Evolutionary conservation across 352 stramenopile species (phyloP).

Genomic region (Peronospora belbahrii): DNA sequence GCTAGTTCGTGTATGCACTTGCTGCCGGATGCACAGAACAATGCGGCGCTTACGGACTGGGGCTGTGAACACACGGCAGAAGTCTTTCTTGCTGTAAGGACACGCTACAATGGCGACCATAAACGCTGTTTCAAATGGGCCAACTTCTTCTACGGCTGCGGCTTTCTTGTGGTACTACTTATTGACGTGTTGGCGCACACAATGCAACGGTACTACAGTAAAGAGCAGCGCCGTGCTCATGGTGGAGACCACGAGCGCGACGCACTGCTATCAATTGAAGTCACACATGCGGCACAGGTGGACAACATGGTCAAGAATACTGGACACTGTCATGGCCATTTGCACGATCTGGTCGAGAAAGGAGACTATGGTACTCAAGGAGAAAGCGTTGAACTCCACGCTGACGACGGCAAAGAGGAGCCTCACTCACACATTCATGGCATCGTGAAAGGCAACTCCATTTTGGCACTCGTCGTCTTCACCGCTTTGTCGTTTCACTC

Average conservation of each 20-base stretch:
- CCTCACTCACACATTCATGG: constrained; percentile 53
- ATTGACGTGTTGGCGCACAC: constrained; percentile 64
- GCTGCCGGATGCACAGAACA: constrained; percentile 65
- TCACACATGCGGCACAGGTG: constrained; percentile 9
- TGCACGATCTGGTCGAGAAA: constrained; percentile 11
- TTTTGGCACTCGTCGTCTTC: constrained; percentile 71
- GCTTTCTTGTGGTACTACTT: constrained; percentile 69
- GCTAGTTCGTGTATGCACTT: constrained; percentile 72
- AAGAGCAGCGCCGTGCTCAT: constrained; percentile 14
- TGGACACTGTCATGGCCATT: constrained; percentile 5
- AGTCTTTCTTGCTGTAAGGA: constrained; percentile 27
- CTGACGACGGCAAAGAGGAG: constrained; percentile 13
- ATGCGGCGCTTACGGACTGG: constrained; percentile 40
- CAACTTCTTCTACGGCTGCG: constrained; percentile 74
- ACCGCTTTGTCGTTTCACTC: constrained; percentile 78
- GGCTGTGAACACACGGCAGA: constrained; percentile 37
- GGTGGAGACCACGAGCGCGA: constrained; percentile 20
- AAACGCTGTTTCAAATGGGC: constrained; percentile 62
- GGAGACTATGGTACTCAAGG: constrained; percentile 24
- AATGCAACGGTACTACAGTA: constrained; percentile 38
- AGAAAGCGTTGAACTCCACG: constrained; percentile 1
- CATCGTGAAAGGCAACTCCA: constrained; percentile 52
- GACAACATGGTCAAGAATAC: constrained; percentile 4
- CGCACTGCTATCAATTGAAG: constrained; percentile 15
- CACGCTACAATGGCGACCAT: constrained; percentile 18